A percentile compares a stretch with the other conserved stretches of the same genome.
Conservation (phyloP, 257 asterid species). For the Solanum tacnaense region DNA sequence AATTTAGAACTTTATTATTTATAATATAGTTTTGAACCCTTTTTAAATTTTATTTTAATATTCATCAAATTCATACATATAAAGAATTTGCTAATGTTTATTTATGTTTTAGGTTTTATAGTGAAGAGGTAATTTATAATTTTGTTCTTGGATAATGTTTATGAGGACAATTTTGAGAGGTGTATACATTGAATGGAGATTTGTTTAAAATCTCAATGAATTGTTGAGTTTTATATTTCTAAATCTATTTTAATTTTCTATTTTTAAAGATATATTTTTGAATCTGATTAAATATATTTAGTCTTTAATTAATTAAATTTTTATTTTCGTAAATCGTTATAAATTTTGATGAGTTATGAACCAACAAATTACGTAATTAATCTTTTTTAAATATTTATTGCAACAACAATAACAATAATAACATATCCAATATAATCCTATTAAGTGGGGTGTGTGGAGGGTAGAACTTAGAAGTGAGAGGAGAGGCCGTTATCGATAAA, state of each 20-base stretch:
- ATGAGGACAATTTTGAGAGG: not conserved
- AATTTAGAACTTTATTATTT: not conserved
- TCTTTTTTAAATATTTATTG: too few relatives aligned
- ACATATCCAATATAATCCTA: too few relatives aligned
- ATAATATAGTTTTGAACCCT: not conserved
- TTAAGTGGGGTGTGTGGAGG: not conserved
- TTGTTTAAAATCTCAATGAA: not conserved
- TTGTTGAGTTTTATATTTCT: not conserved
- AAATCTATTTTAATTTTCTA: not conserved
- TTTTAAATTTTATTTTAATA: not conserved
- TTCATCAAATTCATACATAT: not conserved
- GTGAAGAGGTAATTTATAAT: not conserved
- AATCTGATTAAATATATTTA: not conserved
- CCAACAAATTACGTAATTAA: not conserved
- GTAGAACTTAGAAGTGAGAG: rapidly evolving
- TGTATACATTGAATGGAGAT: not conserved
- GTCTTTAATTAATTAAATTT: not conserved
- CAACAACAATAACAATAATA: too few relatives aligned
- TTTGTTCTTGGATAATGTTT: not conserved
- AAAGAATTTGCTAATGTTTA: not conserved
- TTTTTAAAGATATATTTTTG: not conserved
- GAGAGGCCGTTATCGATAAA: too few relatives aligned
- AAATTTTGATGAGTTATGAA: not conserved
- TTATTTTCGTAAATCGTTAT: not conserved
- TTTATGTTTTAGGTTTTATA: not conserved